Percentiles rank a stretch among this genome's conserved stretches.
Conservation (phyloP, 495 filamentous ascomycete genomes). For the Tricharina praecox region DNA sequence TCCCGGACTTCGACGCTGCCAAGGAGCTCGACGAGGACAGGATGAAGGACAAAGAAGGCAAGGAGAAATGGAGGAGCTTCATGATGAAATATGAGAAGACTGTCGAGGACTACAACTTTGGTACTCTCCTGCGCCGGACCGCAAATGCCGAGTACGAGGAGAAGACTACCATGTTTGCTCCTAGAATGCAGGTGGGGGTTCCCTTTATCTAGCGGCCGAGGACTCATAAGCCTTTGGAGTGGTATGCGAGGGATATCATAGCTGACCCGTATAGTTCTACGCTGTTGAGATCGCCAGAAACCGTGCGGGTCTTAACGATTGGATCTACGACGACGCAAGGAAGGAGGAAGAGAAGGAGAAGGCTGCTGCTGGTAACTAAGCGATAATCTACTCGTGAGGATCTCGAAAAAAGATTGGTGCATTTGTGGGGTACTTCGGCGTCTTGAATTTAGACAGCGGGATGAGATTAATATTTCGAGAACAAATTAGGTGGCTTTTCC, state of each 20-base stretch:
- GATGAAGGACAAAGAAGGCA: conserved; percentile 96
- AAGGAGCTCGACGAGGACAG: conserved; percentile 69
- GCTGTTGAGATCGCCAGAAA: conserved; percentile 92
- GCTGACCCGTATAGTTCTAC: conserved; percentile 44
- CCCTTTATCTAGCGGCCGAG: too few relatives aligned
- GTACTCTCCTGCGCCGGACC: conserved; percentile 69
- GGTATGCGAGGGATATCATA: neutral
- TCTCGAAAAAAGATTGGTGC: too few relatives aligned
- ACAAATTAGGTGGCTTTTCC: too few relatives aligned
- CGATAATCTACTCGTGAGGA: too few relatives aligned
- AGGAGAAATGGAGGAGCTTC: conserved; percentile 91
- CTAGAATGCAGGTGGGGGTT: conserved; percentile 57
- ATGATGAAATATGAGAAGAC: conserved; percentile 83
- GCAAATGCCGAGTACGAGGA: conserved; percentile 70
- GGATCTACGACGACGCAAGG: conserved; percentile 71
- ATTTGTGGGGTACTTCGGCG: too few relatives aligned
- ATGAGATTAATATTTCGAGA: too few relatives aligned
- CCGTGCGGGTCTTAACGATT: conserved; percentile 76
- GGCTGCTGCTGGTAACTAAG: conserved; percentile 3
- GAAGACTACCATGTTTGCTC: conserved; percentile 86
- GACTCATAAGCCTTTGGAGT: too few relatives aligned
- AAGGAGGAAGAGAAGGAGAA: conserved; percentile 28
- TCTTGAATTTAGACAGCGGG: too few relatives aligned
- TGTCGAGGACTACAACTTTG: conserved; percentile 91
- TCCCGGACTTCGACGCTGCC: conserved; percentile 80